A percentile compares a stretch with the other conserved stretches of the same genome.
phyloP scores from a whole-genome alignment of 768 basidiomycete genomes.

The Amanita muscaria region DNA sequence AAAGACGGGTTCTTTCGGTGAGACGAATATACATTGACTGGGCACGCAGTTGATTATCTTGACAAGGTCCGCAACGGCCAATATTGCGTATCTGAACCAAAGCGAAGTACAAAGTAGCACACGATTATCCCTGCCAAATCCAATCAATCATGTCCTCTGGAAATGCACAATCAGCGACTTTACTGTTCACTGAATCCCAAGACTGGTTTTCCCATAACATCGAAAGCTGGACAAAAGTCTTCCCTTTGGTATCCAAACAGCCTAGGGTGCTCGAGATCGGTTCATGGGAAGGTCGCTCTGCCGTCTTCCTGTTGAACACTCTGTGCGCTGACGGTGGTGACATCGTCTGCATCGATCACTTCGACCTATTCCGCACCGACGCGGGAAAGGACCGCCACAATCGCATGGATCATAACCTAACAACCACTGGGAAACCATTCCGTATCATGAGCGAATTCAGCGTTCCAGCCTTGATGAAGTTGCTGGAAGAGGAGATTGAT shows the following conservation, averaged over 20 bases:
- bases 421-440: slow-evolving; percentile 32
- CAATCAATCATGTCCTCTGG: too few relatives aligned
- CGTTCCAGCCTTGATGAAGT: slow-evolving; percentile 36
- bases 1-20: too few relatives aligned
- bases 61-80: too few relatives aligned
- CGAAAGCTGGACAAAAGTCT: slow-evolving; percentile 32
- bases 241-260: slow-evolving; percentile 28
- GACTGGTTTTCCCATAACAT: slow-evolving; percentile 48
- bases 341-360: slow-evolving; percentile 50
- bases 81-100: too few relatives aligned
- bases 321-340: slow-evolving; percentile 36
- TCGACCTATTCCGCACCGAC: slow-evolving; percentile 41
- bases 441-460: slow-evolving; percentile 46
- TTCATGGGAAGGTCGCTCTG: slow-evolving; percentile 58
- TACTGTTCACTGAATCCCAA: slow-evolving; percentile 41
- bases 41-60: too few relatives aligned
- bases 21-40: too few relatives aligned
- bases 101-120: too few relatives aligned
- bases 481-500: slow-evolving; percentile 38
- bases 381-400: slow-evolving; percentile 38
- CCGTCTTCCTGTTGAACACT: slow-evolving; percentile 42
- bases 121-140: too few relatives aligned
- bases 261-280: slow-evolving; percentile 51
- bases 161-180: too few relatives aligned
- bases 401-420: slow-evolving; percentile 39